Conservation (phyloP, 2,329 filamentous ascomycete species). For the Cercospora sojina region DNA sequence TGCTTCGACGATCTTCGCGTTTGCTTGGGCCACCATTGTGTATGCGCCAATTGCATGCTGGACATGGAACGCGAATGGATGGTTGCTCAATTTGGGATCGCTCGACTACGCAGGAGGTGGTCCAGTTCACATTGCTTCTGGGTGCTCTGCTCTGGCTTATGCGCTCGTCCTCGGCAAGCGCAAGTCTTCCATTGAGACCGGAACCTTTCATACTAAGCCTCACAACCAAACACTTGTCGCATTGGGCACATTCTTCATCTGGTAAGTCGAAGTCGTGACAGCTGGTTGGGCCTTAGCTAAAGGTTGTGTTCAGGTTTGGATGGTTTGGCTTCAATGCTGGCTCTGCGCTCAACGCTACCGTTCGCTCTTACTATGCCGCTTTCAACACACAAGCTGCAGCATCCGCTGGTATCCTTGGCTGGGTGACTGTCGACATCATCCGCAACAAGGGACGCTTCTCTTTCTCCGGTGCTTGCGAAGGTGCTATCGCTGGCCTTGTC, state of each 20-base stretch:
- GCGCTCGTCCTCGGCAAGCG: conserved; percentile 64
- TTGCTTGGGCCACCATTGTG: conserved; percentile 64
- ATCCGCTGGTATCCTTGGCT: conserved; percentile 54
- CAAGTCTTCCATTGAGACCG: conserved; percentile 49
- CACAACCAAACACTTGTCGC: conserved; percentile 65
- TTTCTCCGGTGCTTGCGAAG: conserved; percentile 57
- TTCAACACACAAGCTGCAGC: conserved; percentile 61
- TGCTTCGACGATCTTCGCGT: conserved; percentile 63
- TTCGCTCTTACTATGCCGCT: conserved; percentile 55
- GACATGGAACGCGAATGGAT: conserved; percentile 66
- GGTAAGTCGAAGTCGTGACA: conserved; percentile 65
- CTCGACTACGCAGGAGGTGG: conserved; percentile 63
- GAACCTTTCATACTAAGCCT: conserved; percentile 50
- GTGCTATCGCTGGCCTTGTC: conserved; percentile 59
- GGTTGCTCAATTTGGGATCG: conserved; percentile 61
- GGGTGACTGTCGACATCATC: conserved; percentile 55
- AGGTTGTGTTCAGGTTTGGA: conserved; percentile 46
- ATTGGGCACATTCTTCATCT: conserved; percentile 63
- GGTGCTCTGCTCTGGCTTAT: conserved; percentile 62
- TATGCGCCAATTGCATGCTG: conserved; percentile 64
- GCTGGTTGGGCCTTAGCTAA: conserved; percentile 38
- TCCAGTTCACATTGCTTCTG: conserved; percentile 63
- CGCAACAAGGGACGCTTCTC: conserved; percentile 54
- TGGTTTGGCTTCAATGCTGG: conserved; percentile 62
- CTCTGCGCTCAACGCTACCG: conserved; percentile 52